A percentile compares a stretch with the other conserved stretches of the same genome.
phyloP scores from a whole-genome alignment of 2,329 filamentous ascomycete species.

The Aspergillus thermomutatus region DNA sequence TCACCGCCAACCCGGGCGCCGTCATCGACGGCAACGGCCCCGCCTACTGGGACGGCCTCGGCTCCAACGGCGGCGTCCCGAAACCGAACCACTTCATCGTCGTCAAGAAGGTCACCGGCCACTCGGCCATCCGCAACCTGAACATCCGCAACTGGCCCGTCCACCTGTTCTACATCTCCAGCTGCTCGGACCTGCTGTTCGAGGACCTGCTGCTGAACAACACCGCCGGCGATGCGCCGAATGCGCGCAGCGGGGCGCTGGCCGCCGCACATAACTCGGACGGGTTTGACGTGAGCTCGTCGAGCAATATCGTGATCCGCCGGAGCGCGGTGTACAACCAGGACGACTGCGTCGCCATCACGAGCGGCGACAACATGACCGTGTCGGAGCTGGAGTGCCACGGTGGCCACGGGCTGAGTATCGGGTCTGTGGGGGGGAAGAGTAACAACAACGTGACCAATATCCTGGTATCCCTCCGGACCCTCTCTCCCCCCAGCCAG shows the following conservation, averaged over 20 bases:
- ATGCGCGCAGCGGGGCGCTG: slow-evolving; percentile 29
- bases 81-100: slow-evolving; percentile 41
- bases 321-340: slow-evolving; percentile 44
- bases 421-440: slow-evolving; percentile 44
- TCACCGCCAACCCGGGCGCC: slow-evolving; percentile 36
- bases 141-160: slow-evolving; percentile 42
- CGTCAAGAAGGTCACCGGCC: slow-evolving; percentile 35
- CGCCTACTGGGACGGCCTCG: slow-evolving; percentile 47
- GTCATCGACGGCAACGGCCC: slow-evolving; percentile 40
- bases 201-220: slow-evolving; percentile 40
- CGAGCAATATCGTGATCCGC: slow-evolving; percentile 42
- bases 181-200: slow-evolving; percentile 30
- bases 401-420: slow-evolving; percentile 32
- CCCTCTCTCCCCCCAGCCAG: too few species aligned
- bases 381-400: slow-evolving; percentile 35
- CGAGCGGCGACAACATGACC: slow-evolving; percentile 27
- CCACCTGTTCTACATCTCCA: slow-evolving; percentile 38
- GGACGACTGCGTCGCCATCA: slow-evolving; percentile 38
- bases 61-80: slow-evolving; percentile 44
- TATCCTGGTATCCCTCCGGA: too few species aligned
- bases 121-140: slow-evolving; percentile 37
- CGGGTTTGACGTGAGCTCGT: slow-evolving; percentile 49
- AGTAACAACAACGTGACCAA: slow-evolving; percentile 48
- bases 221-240: slow-evolving; percentile 36
- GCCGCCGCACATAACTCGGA: slow-evolving; percentile 47